phyloP scores from a whole-genome alignment of 2,329 filamentous ascomycete species.

The Alternaria dauci region DNA sequence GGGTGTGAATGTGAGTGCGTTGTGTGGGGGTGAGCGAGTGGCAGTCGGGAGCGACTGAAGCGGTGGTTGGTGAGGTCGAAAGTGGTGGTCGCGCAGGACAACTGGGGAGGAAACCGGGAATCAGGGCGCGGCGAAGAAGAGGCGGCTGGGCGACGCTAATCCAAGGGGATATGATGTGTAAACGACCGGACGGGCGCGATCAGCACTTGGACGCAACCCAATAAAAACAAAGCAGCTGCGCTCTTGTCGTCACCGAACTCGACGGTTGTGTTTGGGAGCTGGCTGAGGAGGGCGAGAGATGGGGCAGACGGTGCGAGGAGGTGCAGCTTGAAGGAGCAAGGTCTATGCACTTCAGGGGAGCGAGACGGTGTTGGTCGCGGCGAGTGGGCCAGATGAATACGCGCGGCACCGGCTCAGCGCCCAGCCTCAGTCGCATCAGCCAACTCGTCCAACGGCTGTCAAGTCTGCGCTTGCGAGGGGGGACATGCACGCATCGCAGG shows the following conservation, averaged over 20 bases:
- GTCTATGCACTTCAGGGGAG: constrained; percentile 43
- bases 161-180: constrained; percentile 20
- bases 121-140: constrained; percentile 32
- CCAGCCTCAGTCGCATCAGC: constrained; percentile 18
- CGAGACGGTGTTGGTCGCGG: constrained; percentile 39
- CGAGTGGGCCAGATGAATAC: constrained; percentile 37
- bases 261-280: constrained; percentile 26
- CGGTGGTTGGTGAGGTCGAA: constrained; percentile 31
- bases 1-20: constrained; percentile 13
- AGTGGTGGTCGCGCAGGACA: constrained; percentile 32
- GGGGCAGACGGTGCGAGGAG: constrained; percentile 31
- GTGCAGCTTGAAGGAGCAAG: constrained; percentile 28
- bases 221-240: constrained; percentile 15
- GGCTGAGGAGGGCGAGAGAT: constrained; percentile 36
- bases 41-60: constrained; percentile 28
- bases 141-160: constrained; percentile 34
- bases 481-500: background rate
- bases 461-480: background rate
- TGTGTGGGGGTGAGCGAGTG: constrained; percentile 36
- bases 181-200: constrained; percentile 47
- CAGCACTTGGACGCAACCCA: constrained; percentile 36
- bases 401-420: constrained; percentile 30
- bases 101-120: constrained; percentile 46
- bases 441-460: constrained; percentile 15
- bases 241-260: constrained; percentile 30